Conservation (phyloP, 805 yeast genomes). For the Phaffomyces antillensis region DNA sequence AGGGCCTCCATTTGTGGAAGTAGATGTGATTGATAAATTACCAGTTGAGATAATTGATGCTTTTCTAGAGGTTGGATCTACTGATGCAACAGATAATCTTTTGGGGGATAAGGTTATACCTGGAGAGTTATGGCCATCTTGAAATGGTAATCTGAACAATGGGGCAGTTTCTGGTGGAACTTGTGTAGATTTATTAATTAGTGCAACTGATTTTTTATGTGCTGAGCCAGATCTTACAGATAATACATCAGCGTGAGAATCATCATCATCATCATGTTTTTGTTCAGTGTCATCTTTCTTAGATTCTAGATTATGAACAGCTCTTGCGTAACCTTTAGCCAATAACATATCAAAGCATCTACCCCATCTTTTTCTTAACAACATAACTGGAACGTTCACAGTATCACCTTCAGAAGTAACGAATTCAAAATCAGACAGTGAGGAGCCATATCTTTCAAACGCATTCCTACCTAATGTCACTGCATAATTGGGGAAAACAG, state of each 20-base stretch:
- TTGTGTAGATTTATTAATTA: slow-evolving; percentile 12
- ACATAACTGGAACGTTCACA: slow-evolving; percentile 52
- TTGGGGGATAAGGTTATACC: slow-evolving; percentile 8
- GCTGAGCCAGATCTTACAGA: slow-evolving; percentile 14
- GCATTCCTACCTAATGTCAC: slow-evolving; percentile 73
- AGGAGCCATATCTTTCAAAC: slow-evolving; percentile 55
- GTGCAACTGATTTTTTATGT: slow-evolving; percentile 20
- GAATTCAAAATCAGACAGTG: slow-evolving; percentile 65
- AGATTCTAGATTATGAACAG: slow-evolving; percentile 29
- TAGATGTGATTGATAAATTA: slow-evolving; percentile 21
- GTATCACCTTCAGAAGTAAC: slow-evolving; percentile 63
- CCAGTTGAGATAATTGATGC: slow-evolving; percentile 32
- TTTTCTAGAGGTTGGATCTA: slow-evolving; percentile 26
- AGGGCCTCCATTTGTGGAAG: slow-evolving; percentile 21
- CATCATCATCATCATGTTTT: slow-evolving; percentile 6
- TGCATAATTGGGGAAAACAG: slow-evolving; percentile 72
- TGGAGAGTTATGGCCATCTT: slow-evolving; percentile 31
- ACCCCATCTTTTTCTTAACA: slow-evolving; percentile 75
- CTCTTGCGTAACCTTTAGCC: slow-evolving; percentile 57
- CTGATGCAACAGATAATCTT: neutral
- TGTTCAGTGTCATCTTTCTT: slow-evolving; percentile 4
- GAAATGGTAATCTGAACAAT: slow-evolving; percentile 64
- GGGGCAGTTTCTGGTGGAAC: slow-evolving; percentile 31
- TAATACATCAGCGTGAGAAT: slow-evolving; percentile 5
- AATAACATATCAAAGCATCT: slow-evolving; percentile 54